Conservation (phyloP, 225 moss, liverwort and hornwort genomes). For the Pseudoscleropodium purum region DNA sequence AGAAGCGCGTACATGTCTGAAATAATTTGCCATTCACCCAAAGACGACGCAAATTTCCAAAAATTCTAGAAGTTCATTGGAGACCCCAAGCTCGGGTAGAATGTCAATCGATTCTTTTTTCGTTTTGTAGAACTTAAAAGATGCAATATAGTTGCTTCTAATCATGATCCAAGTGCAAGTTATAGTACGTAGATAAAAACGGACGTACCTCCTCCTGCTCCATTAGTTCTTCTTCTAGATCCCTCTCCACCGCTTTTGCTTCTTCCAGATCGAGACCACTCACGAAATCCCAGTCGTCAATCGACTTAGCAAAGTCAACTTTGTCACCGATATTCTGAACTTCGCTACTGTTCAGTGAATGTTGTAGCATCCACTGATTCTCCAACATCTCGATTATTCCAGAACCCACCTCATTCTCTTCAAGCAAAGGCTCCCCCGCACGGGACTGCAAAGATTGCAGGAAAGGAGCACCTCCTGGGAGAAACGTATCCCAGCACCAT, state of each 20-base stretch:
- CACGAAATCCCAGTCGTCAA: constrained; percentile 28
- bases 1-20: background rate
- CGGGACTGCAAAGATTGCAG: background rate
- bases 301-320: background rate
- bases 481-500: constrained; percentile 71
- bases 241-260: constrained; percentile 11
- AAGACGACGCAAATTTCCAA: background rate
- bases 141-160: background rate
- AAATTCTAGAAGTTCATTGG: background rate
- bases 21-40: background rate
- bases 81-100: background rate
- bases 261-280: constrained; percentile 40
- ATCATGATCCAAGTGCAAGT: background rate
- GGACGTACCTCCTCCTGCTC: constrained; percentile 59
- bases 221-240: constrained; percentile 20
- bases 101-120: background rate
- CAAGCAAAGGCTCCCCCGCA: background rate
- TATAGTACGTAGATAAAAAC: background rate
- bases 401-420: constrained; percentile 4
- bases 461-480: constrained; percentile 10
- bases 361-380: constrained; percentile 22
- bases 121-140: background rate
- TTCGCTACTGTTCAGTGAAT: constrained; percentile 6
- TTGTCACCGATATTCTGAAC: background rate
- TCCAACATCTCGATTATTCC: constrained; percentile 31